These are phyloP conservation scores for Theobroma grandiflorum DNA, from an alignment of 441 rosid species.

Conservation along the genomic window DNA sequence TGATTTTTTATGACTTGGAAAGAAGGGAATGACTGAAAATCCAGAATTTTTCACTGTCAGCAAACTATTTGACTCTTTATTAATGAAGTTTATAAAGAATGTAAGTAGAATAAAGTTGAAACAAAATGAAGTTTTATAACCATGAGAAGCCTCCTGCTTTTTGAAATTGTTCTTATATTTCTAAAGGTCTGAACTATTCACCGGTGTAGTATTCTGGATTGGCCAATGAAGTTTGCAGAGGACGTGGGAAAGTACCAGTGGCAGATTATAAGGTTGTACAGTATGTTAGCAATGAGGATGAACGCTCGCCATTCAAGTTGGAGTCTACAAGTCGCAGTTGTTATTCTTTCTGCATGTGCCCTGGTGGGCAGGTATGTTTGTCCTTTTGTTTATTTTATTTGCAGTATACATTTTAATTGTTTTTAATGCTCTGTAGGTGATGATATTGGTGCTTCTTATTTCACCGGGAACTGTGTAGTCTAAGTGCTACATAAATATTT, in stretches of 20 bases:
- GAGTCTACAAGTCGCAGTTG: conserved; percentile 61
- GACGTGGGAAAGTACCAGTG: conserved; percentile 93
- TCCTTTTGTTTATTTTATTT: conserved; percentile 11
- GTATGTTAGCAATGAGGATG: conserved; percentile 52
- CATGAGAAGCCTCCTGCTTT: background rate
- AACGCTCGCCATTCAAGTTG: conserved; percentile 36
- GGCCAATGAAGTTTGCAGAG: conserved; percentile 70
- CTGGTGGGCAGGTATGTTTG: conserved; percentile 89
- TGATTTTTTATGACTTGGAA: background rate
- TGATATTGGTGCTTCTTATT: conserved; percentile 4
- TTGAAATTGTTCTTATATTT: background rate
- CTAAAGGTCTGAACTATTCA: conserved; percentile 20
- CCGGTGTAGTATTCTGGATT: conserved; percentile 73
- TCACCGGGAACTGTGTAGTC: background rate
- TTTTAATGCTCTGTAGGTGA: background rate
- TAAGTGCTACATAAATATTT: background rate
- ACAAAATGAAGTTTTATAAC: background rate
- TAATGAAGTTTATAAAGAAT: conserved; percentile 15
- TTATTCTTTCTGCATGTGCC: conserved; percentile 99
- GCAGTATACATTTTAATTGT: background rate
- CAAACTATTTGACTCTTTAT: conserved; percentile 15
- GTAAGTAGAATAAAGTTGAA: background rate
- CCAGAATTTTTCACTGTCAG: background rate
- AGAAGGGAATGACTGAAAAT: background rate
- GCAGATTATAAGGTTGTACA: conserved; percentile 93